phyloP scores from a whole-genome alignment of 2,329 filamentous ascomycete species.

The Lizonia empirigonia region DNA sequence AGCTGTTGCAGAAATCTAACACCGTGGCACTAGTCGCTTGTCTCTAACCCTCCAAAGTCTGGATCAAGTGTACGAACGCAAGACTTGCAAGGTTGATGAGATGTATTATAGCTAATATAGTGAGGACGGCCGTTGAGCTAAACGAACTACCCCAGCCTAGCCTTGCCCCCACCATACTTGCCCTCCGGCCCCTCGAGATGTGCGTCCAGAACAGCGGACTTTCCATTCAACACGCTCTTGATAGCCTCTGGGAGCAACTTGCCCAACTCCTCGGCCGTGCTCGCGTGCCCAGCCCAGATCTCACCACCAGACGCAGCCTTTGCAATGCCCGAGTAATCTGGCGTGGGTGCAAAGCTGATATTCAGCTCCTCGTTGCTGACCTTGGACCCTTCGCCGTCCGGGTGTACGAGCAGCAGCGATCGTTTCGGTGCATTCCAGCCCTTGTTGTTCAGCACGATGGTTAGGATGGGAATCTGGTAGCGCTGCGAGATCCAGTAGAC shows the following conservation, averaged over 20 bases:
- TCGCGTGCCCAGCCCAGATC: constrained; percentile 65
- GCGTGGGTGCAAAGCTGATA: constrained; percentile 68
- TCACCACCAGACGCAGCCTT: constrained; percentile 68
- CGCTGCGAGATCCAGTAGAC: constrained; percentile 72
- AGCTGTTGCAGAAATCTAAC: no score
- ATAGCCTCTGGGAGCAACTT: constrained; percentile 63
- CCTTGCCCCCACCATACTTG: constrained; percentile 51
- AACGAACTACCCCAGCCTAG: constrained; percentile 2
- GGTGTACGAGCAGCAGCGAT: constrained; percentile 68
- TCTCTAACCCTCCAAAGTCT: no score
- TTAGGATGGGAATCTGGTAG: constrained; percentile 69
- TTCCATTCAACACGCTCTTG: constrained; percentile 61
- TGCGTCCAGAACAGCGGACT: constrained; percentile 66
- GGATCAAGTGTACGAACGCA: no score
- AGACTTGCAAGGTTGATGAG: no score
- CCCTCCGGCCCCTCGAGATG: constrained; percentile 63
- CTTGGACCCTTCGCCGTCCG: constrained; percentile 65
- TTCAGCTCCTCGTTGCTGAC: constrained; percentile 69
- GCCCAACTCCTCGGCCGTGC: constrained; percentile 61
- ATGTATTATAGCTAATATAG: no score
- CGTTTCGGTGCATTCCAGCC: constrained; percentile 71
- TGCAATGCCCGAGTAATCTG: constrained; percentile 71
- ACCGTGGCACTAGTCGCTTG: no score
- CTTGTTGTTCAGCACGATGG: constrained; percentile 72
- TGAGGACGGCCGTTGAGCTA: no score